Base-by-base conservation (phyloP, 192 early-diverging fungal species). In the Rhizoclosmatium globosum region DNA sequence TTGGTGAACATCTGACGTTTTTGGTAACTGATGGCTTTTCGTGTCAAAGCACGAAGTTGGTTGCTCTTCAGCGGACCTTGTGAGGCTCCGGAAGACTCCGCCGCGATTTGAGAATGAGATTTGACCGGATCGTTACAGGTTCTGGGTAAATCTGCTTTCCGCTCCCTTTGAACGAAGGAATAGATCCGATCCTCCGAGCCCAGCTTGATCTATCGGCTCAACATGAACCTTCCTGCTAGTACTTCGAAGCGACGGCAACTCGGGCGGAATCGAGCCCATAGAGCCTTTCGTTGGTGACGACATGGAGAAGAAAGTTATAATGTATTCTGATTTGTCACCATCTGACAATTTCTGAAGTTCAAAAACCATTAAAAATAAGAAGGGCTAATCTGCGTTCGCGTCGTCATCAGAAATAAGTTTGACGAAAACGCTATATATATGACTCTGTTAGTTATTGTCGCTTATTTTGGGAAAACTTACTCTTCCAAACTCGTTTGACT, bases 401-500 rank as follows among this genome's bases (percentile, higher is more conserved):
- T 76, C 74, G 48, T 64, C 64, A 11, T 67, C 74, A 1, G 74
- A 76, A 41, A 76, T 76, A 67, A 76, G 64, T 50, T 66, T 76
- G 31, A 76, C 48, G 42, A 76, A 76, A 1, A 76, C 74, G 38
- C 53, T 56, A n/a, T 15, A 56, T 15, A 56, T 15, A 56, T 56
- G 19, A 56, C 9, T 56, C 53, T 15, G 9, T 56, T 56, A 56
- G 53, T n/a, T 56, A 15, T 56, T 15, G 0, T 9, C 53, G 19
- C 19, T n/a, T 9, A 56, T 56, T 15, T 15, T 15, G 9, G 19
- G 19, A 9, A 9, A 56, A 56, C 19, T n/a, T 15, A 56, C 53
- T 92, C 92, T 77, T 94, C 93, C 47, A 94, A 76, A 17, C 84
- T 87, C 4, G 91, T 92, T 79, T 93, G 88, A 21, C 85, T 86